phyloP scores from a whole-genome alignment of 1,284 basidiomycete genomes.

The Pyrrhoderma lamaoense region DNA sequence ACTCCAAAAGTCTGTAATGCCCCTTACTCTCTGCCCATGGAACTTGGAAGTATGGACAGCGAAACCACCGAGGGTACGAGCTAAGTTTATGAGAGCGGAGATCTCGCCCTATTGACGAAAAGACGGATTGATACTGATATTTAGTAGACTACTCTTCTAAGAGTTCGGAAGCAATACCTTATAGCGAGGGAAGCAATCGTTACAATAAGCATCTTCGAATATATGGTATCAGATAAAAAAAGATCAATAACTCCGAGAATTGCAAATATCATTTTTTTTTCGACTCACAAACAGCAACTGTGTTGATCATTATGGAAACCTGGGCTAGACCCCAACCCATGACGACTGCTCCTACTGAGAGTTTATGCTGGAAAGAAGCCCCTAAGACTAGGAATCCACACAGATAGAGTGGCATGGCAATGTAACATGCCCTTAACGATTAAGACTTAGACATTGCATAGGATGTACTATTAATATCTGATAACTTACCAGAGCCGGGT shows the following conservation, averaged over 20 bases:
- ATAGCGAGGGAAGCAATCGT: slow-evolving; percentile 44
- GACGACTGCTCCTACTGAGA: slow-evolving; percentile 47
- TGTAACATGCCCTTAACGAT: slow-evolving; percentile 49
- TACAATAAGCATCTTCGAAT: slow-evolving; percentile 38
- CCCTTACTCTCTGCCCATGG: slow-evolving; percentile 50
- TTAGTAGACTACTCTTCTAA: not conserved
- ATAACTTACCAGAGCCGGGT: slow-evolving; percentile 55
- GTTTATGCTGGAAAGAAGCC: slow-evolving; percentile 48
- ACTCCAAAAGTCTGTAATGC: slow-evolving; percentile 51
- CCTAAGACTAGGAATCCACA: slow-evolving; percentile 58
- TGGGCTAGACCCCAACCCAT: slow-evolving; percentile 65
- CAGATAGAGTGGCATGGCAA: slow-evolving; percentile 55
- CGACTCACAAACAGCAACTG: slow-evolving; percentile 51
- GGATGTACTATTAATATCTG: too few relatives aligned
- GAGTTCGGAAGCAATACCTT: slow-evolving; percentile 27
- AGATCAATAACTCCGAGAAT: too few relatives aligned
- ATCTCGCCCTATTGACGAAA: slow-evolving; percentile 41
- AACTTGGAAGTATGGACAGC: slow-evolving; percentile 57
- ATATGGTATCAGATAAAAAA: too few relatives aligned
- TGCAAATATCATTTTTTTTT: too few relatives aligned
- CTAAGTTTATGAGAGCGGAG: slow-evolving; percentile 51
- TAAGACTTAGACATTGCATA: too few relatives aligned
- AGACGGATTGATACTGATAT: too few relatives aligned
- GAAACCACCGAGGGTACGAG: slow-evolving; percentile 53
- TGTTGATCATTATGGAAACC: slow-evolving; percentile 55